A percentile compares a stretch with the other conserved stretches of the same genome.
phyloP scores from a whole-genome alignment of 176 grass and related monocot species.

The Pharus latifolius region DNA sequence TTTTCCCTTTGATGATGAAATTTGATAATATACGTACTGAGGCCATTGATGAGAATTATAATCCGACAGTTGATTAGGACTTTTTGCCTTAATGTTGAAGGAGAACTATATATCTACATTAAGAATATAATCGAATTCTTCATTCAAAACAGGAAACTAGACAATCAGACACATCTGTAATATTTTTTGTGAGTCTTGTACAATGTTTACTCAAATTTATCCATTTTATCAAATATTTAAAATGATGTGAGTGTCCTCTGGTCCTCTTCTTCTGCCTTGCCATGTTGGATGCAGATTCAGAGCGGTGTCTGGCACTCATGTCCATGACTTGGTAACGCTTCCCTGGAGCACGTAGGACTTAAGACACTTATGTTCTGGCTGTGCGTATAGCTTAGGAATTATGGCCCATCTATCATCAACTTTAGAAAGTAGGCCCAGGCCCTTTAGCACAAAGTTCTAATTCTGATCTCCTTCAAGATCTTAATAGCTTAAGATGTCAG shows the following conservation, averaged over 20 bases:
- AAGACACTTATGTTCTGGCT: neutral
- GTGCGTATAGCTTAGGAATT: conserved; percentile 1
- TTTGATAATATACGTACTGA: no score
- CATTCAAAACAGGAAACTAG: neutral
- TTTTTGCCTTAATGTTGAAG: neutral
- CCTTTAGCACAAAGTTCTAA: conserved; percentile 5
- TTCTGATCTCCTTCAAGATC: neutral
- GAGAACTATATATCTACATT: neutral
- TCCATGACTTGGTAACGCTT: neutral
- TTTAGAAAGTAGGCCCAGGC: conserved; percentile 16
- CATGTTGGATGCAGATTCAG: neutral
- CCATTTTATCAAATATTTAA: conserved; percentile 1
- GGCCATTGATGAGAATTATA: no score
- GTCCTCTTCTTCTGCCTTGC: neutral
- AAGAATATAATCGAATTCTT: neutral
- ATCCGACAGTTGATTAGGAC: neutral
- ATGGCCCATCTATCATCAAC: neutral
- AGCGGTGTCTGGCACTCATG: neutral
- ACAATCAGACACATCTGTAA: neutral
- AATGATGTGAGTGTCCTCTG: neutral
- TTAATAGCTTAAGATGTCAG: conserved; percentile 5
- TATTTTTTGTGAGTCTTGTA: neutral
- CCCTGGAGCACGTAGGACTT: neutral
- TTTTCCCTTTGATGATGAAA: no score
- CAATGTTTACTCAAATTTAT: neutral